These are phyloP conservation scores for Leccinum solheimii DNA, from an alignment of 1,284 basidiomycete genomes.

Conservation along the genomic window DNA sequence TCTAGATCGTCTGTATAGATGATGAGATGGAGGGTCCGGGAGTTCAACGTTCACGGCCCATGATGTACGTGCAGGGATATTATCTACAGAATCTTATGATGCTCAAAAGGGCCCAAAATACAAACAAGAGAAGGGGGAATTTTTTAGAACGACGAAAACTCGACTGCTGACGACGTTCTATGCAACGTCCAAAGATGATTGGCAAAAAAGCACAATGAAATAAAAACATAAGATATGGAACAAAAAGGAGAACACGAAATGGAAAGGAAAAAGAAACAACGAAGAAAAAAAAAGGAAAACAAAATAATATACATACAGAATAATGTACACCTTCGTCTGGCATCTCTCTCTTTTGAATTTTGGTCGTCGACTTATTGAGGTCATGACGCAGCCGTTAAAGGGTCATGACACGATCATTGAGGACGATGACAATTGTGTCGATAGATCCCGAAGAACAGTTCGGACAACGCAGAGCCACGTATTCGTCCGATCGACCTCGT, in stretches of 20 bases:
- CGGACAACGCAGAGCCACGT: conserved; percentile 64
- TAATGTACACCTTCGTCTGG: conserved; percentile 28
- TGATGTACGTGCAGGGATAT: conserved; percentile 11
- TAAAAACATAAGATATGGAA: not conserved
- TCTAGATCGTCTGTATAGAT: conserved; percentile 11
- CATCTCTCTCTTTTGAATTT: not conserved
- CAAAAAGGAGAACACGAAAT: not conserved
- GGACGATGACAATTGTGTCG: conserved; percentile 47
- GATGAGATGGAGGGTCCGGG: conserved; percentile 8
- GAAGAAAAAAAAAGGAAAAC: not conserved
- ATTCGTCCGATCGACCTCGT: conserved; percentile 59
- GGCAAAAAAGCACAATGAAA: not conserved
- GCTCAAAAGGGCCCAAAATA: not conserved
- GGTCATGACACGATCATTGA: conserved; percentile 2
- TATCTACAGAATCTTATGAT: conserved; percentile 25
- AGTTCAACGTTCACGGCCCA: not conserved
- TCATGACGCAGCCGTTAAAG: conserved; percentile 14
- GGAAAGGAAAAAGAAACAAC: conserved; percentile 7
- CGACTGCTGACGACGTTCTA: conserved; percentile 4
- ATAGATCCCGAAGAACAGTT: conserved; percentile 58
- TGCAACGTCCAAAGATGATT: not conserved
- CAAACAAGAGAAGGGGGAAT: not conserved
- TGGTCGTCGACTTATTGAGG: not conserved
- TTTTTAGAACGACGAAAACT: conserved; percentile 10
- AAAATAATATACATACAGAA: conserved; percentile 35